A percentile compares a stretch with the other conserved stretches of the same genome.
These are phyloP conservation scores for Harringtonia lauricola DNA, from an alignment of 2,329 filamentous ascomycete species.

Conservation along the genomic window DNA sequence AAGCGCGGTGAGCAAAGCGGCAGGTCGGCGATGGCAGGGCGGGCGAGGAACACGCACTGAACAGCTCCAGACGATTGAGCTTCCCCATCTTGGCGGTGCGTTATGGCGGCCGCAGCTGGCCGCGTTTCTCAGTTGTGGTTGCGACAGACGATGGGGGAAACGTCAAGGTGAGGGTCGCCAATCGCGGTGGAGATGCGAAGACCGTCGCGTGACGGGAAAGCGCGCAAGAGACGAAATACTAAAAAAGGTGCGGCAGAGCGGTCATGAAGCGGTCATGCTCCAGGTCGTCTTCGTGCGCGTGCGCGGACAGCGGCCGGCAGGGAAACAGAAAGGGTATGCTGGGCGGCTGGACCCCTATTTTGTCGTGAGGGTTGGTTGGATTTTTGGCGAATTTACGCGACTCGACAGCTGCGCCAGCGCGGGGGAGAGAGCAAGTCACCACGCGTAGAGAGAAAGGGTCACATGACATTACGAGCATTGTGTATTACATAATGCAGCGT, in stretches of 20 bases:
- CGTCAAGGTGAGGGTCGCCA: not conserved
- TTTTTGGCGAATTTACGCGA: constrained; percentile 4
- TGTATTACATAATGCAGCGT: too few species aligned
- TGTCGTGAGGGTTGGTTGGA: not conserved
- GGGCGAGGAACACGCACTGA: constrained; percentile 50
- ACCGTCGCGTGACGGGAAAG: not conserved
- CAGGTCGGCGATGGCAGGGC: not conserved
- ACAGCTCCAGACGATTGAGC: constrained; percentile 86
- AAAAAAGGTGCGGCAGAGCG: not conserved
- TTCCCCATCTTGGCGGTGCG: constrained; percentile 62
- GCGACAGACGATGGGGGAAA: not conserved
- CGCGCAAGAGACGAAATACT: not conserved
- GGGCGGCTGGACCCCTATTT: not conserved
- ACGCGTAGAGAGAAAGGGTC: not conserved
- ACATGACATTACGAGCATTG: too few species aligned
- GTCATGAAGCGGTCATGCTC: not conserved
- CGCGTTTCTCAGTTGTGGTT: not conserved
- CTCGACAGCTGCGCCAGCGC: not conserved
- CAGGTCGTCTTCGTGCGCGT: too few species aligned
- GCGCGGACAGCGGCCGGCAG: too few species aligned
- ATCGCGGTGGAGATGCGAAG: not conserved
- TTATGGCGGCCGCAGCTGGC: constrained; percentile 5
- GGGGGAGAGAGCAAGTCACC: not conserved
- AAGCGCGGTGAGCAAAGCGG: not conserved
- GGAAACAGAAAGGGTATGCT: not conserved